Evolutionary conservation across 805 yeast species (phyloP), one percentile per base, ranked within the genome.

Genomic region (Kockiozyma suomiensis): DNA sequence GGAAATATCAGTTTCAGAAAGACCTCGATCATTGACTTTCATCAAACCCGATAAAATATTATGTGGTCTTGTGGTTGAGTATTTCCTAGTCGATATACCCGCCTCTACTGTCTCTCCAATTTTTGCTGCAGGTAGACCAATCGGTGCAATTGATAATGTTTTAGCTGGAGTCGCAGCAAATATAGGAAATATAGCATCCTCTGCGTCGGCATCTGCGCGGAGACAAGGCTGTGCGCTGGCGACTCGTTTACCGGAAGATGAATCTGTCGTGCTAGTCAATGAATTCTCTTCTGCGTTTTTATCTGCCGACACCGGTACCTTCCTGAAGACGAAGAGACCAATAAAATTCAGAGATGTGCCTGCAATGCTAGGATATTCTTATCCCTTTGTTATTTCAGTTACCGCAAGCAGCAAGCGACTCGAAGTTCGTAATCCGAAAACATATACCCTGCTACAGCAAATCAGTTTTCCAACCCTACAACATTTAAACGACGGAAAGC

Each of bases 331-430:
- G 13, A 57, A 58, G 45, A 47, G 54, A 19, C 65, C 57, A 26
- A 46, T 61, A 21, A 45, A 40, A 30, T 61, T 54, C 30, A 54
- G 42, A n/a, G 65, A 55, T 35, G 62, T 58, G 13, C 75, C 79
- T 8, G 62, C 67, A 28, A 58, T 59, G 53, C 64, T 76, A 15
- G 70, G 66, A 32, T 75, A 69, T 61, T 70, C 72, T 70, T 75
- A 77, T 52, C 83, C 83, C 0, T 80, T 78, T 60, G 59, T 79
- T 13, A 51, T 79, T 4, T 51, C 74, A 4, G 63, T 72, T 30
- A 54, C 59, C 6, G 66, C 70, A 8, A 69, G 69, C 37, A 64
- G 70, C 4, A 60, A 56, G 26, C 30, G 32, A 19, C 50, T 82
- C 0, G 79, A 77, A 50, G 59, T 81, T 1, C 66, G 78, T 30